Base-by-base conservation (phyloP, 768 basidiomycete species). In the Boletus speciosus region DNA sequence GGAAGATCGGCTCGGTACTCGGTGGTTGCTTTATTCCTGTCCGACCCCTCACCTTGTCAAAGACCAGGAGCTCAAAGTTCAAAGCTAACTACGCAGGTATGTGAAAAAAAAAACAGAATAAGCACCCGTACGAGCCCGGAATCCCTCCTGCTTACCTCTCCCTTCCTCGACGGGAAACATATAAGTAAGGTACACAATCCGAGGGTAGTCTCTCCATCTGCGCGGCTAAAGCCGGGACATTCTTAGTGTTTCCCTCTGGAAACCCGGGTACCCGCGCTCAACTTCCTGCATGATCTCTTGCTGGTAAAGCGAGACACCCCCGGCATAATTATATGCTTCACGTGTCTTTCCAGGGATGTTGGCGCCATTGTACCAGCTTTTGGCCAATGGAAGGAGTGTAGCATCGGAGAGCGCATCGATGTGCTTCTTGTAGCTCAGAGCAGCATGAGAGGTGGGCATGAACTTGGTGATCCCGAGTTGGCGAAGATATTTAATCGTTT, bases 271-370 rank as follows among this genome's bases (percentile, higher is more conserved):
- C 6, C 58, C 59, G 2, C 43, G 31, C 14, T 52, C 54, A 1
- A 60, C 49, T 25, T 62, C 61, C 14, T 55, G 49, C 47, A 6
- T 32, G 16, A 62, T 62, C 49, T 62, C 61, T n/a, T 16, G 29
- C 8, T 15, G 45, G 19, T 62, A 62, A 25, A 0, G 2, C 2
- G 19, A 5, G 6, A 54, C 25, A 9, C 57, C 58, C 5, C 27
- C 57, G 5, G 23, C 0, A 12, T 59, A 60, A 25, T 51, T 51
- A n/a, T 48, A 47, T 14, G 52, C 15, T 44, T 54, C 52, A 2
- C 27, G 36, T 32, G 27, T 50, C 57, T 60, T 59, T n/a, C 47
- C 58, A 1, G 58, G 47, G 2, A 58, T 47, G 21, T 59, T 59
- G 23, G 19, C 32, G 0, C 58, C 47, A 9, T 40, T 31, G 9